A percentile compares a stretch with the other conserved stretches of the same genome.
Conservation (phyloP, 768 basidiomycete genomes). For the Saitozyma sp. region DNA sequence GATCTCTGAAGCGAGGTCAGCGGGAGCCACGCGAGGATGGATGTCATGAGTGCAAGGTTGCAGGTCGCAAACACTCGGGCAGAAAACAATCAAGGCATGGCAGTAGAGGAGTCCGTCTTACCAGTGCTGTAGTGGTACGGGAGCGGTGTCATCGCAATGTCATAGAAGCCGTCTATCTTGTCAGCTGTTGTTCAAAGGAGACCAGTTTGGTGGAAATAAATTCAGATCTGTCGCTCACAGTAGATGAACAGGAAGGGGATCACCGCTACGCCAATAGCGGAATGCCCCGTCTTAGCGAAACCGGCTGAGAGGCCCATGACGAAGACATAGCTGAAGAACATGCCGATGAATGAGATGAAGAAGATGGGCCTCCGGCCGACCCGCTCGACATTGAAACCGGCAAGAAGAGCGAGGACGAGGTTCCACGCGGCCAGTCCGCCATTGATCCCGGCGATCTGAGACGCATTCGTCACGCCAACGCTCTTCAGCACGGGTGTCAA, state of each 20-base stretch:
- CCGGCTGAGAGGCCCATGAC: slow-evolving; percentile 34
- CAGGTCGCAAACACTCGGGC: too few species aligned
- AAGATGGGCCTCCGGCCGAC: slow-evolving; percentile 38
- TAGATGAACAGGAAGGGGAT: slow-evolving; percentile 31
- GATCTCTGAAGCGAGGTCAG: slow-evolving; percentile 13
- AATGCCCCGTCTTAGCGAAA: slow-evolving; percentile 27
- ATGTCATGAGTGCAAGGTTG: too few species aligned
- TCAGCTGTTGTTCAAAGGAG: too few species aligned
- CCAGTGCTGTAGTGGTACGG: too few species aligned
- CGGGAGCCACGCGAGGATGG: too few species aligned
- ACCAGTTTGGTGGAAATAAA: too few species aligned
- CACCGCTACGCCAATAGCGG: slow-evolving; percentile 29
- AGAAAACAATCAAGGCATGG: too few species aligned
- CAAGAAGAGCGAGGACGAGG: slow-evolving; percentile 21
- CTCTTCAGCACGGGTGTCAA: slow-evolving; percentile 37
- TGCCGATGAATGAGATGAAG: slow-evolving; percentile 25
- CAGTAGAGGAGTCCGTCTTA: too few species aligned
- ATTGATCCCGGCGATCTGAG: slow-evolving; percentile 41
- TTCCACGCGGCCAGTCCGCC: slow-evolving; percentile 34
- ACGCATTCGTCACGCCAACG: slow-evolving; percentile 35
- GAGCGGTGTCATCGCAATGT: too few species aligned
- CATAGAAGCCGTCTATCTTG: too few species aligned
- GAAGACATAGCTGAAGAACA: slow-evolving; percentile 26
- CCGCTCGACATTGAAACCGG: slow-evolving; percentile 31
- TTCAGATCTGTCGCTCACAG: too few species aligned